Evolutionary conservation across 139 green algal genomes (phyloP).

Genomic region (Closterium sp.): DNA sequence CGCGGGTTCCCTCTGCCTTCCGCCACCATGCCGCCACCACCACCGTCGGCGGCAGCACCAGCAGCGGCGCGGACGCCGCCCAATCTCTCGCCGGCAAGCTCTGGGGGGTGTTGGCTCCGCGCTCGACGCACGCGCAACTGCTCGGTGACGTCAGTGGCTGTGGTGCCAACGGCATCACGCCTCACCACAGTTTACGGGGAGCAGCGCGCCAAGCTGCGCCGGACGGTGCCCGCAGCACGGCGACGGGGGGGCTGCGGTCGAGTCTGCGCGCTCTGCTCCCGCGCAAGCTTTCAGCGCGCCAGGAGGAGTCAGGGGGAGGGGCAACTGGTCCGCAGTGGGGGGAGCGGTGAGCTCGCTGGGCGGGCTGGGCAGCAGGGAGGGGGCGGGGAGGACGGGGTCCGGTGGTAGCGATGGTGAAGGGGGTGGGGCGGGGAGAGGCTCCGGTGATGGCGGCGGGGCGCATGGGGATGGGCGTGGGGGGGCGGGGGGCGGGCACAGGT

Average conservation of each 20-base stretch:
- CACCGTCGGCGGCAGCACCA: not conserved
- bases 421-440: not conserved
- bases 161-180: not conserved
- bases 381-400: not conserved
- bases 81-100: not conserved
- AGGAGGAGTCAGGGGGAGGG: not conserved
- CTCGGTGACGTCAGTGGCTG: not conserved
- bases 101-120: not conserved
- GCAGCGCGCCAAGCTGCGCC: not conserved
- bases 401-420: not conserved
- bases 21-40: not conserved
- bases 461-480: not conserved
- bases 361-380: not conserved
- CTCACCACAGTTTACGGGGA: not conserved
- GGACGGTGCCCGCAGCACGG: not conserved
- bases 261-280: not conserved
- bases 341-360: not conserved
- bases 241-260: not conserved
- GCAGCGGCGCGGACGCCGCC: slow-evolving; percentile 2
- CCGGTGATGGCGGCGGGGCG: not conserved
- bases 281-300: not conserved
- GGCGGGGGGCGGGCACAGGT: not conserved
- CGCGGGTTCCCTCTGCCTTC: not conserved
- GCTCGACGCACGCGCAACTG: not conserved
- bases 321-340: not conserved